Evolutionary conservation across 495 filamentous ascomycete genomes (phyloP), one percentile per base, ranked within the genome.

Genomic region (Podospora australis): DNA sequence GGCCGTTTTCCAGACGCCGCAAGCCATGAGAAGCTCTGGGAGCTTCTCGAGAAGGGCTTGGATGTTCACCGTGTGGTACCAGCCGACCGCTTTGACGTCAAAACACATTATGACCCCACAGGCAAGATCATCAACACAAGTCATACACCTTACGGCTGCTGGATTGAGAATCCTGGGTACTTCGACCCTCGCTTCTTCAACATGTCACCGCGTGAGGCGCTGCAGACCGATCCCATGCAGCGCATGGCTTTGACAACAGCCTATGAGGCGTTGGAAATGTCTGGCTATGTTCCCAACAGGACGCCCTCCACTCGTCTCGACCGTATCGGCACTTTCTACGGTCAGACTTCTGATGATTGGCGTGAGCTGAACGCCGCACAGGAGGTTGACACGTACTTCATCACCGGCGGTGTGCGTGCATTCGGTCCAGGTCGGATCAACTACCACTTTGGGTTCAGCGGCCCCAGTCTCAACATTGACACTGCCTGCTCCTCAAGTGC

Each of bases 131-230:
- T 81, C 50, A 96, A 95, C 64, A 90, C 86, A 38, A 85, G 78
- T 42, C 82, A 88, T 58, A 90, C 87, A 1, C 85, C 83, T 3
- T 94, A 87, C 52, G 90, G 90, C 6, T 91, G 88, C 69, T 96
- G 87, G 75, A 88, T 95, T 54, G 80, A 92, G 38, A 78, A 95
- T 42, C 86, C 89, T 0, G 86, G 86, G 8, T 67, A 84, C 22
- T 96, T 96, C 59, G 90, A 96, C 47, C 81, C 86, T 24, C 75
- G 81, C 0, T 95, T 95, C 69, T 96, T 96, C 80, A 94, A 90
- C 67, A 94, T 96, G 82, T 96, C 90, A 13, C 89, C 90, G 2
- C 84, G 89, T 50, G 90, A 96, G 69, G 90, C 90, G 5, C 73
- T 78, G 36, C 87, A 94, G 54, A 90, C 88, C 0, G 90, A 96